Conservation (phyloP, 768 basidiomycete genomes). For the Macrolepiota dolichaula region DNA sequence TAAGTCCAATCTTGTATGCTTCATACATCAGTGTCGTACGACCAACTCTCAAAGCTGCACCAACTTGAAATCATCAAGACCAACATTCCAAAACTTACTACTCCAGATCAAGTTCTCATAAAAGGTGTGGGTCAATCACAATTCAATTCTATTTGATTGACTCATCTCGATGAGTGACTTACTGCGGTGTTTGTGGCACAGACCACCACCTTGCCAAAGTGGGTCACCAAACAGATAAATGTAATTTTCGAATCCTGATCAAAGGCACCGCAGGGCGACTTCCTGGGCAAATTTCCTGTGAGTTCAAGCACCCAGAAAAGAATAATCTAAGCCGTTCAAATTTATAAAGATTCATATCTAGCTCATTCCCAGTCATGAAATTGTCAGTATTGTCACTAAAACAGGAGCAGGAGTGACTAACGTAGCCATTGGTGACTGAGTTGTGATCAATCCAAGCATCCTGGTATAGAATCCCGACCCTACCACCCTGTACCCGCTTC, state of each 20-base stretch:
- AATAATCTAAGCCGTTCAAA: background rate
- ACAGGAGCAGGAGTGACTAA: conserved; percentile 81
- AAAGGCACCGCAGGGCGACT: conserved; percentile 48
- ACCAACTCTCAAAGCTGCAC: conserved; percentile 31
- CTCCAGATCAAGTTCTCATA: conserved; percentile 50
- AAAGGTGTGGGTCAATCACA: conserved; percentile 38
- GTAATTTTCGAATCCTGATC: background rate
- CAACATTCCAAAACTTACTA: conserved; percentile 46
- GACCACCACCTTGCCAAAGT: conserved; percentile 50
- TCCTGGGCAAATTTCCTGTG: conserved; percentile 68
- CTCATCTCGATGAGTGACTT: conserved; percentile 26
- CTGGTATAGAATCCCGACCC: conserved; percentile 42
- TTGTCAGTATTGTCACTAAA: conserved; percentile 67
- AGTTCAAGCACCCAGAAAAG: conserved; percentile 19
- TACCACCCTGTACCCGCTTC: too few species aligned
- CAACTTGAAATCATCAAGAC: conserved; percentile 51
- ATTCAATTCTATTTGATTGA: background rate
- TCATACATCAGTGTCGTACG: background rate
- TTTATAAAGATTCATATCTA: conserved; percentile 12
- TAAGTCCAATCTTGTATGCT: background rate
- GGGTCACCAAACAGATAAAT: conserved; percentile 20
- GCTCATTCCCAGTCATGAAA: conserved; percentile 44
- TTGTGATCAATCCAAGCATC: conserved; percentile 71
- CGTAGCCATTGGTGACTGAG: conserved; percentile 75
- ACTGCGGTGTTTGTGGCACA: conserved; percentile 65